Conservation (phyloP, 2,329 filamentous ascomycete species). For the Nemania bipapillata region DNA sequence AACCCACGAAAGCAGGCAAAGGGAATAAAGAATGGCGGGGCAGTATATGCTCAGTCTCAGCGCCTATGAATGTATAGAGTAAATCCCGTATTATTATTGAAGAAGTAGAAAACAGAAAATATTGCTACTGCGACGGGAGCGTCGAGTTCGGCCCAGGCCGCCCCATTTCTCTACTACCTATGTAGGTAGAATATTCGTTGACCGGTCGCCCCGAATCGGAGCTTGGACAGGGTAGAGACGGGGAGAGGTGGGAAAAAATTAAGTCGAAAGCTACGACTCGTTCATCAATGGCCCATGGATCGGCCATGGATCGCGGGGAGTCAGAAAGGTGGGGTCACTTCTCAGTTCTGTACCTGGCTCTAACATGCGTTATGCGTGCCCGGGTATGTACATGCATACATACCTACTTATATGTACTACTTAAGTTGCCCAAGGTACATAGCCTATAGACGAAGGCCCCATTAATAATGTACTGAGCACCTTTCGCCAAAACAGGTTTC, state of each 20-base stretch:
- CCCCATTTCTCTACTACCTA: conserved; percentile 30
- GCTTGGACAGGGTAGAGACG: conserved; percentile 27
- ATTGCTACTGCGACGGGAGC: conserved; percentile 7
- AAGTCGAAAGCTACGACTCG: conserved; percentile 27
- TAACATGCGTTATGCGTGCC: too few relatives aligned
- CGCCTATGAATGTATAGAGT: background rate
- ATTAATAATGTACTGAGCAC: too few relatives aligned
- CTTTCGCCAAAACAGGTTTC: too few relatives aligned
- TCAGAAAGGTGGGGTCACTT: conserved; percentile 16
- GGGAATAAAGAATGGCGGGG: conserved; percentile 19
- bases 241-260: conserved; percentile 17
- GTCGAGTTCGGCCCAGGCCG: conserved; percentile 27
- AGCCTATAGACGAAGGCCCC: too few relatives aligned
- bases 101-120: conserved; percentile 11
- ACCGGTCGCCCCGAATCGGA: conserved; percentile 36
- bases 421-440: too few relatives aligned
- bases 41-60: conserved; percentile 1
- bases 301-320: conserved; percentile 39
- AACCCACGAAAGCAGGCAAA: conserved; percentile 5
- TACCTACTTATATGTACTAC: too few relatives aligned
- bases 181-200: background rate
- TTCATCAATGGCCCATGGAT: conserved; percentile 4
- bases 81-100: conserved; percentile 11
- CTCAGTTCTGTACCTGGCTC: too few relatives aligned
- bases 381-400: too few relatives aligned